Conservation (phyloP, 495 filamentous ascomycete species). For the Apiosordaria backusii region DNA sequence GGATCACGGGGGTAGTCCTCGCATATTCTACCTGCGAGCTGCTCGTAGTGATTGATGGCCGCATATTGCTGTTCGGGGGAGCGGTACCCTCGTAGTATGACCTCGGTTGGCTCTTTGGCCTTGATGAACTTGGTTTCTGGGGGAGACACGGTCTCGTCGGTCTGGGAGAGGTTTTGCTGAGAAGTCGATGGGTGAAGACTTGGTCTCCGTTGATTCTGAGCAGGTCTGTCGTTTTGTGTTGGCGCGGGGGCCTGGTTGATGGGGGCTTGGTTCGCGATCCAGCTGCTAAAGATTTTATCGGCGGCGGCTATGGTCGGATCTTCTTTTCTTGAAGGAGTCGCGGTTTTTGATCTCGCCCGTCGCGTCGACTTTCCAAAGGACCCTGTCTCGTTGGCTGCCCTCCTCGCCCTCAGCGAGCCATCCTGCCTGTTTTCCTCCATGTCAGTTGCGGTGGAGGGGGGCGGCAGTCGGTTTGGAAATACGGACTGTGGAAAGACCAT, state of each 20-base stretch:
- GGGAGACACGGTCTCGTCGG: constrained; percentile 31
- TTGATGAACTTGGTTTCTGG: constrained; percentile 22
- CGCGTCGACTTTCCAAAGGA: constrained; percentile 56
- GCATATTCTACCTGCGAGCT: constrained; percentile 73
- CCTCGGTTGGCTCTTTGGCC: constrained; percentile 61
- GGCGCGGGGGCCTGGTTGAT: constrained; percentile 14
- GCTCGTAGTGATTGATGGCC: constrained; percentile 80
- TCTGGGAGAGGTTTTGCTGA: constrained; percentile 22
- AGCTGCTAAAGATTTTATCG: constrained; percentile 48
- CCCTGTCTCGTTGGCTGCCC: constrained; percentile 47
- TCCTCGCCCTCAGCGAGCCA: constrained; percentile 37
- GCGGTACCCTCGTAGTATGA: constrained; percentile 80
- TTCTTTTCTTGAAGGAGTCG: constrained; percentile 49
- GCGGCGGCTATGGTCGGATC: constrained; percentile 54
- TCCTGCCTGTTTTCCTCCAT: constrained; percentile 31
- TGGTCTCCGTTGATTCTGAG: constrained; percentile 28
- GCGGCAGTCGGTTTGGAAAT: background rate
- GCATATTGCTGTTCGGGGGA: constrained; percentile 70
- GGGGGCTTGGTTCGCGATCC: constrained; percentile 33
- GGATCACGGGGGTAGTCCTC: constrained; percentile 83
- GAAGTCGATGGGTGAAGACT: constrained; percentile 23
- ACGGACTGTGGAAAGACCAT: constrained; percentile 55
- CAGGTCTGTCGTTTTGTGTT: background rate
- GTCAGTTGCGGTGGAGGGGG: constrained; percentile 5
- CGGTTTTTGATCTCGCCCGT: constrained; percentile 50